These are phyloP conservation scores for Metschnikowia amazonensis DNA, from an alignment of 805 yeast genomes.

Conservation along the genomic window DNA sequence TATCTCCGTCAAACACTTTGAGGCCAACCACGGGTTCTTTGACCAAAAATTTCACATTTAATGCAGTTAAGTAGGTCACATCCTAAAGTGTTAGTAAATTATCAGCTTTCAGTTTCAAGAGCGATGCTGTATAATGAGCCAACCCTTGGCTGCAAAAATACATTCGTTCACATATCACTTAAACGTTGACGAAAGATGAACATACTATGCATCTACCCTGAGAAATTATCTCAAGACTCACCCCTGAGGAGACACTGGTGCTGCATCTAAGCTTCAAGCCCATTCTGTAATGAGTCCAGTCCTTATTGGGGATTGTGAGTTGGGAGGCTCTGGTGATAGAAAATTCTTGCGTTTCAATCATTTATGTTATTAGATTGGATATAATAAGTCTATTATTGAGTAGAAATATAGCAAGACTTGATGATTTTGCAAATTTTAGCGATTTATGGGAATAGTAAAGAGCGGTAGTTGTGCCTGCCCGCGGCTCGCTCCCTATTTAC, in stretches of 20 bases:
- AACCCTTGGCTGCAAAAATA: conserved; percentile 2
- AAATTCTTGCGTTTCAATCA: conserved; percentile 17
- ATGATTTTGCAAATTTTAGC: not conserved
- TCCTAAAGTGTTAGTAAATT: conserved; percentile 14
- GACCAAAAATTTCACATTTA: conserved; percentile 16
- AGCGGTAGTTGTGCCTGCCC: not conserved
- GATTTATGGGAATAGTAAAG: not conserved
- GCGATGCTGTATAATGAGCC: not conserved
- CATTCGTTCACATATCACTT: not conserved
- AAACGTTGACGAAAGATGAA: not conserved
- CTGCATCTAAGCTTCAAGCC: conserved; percentile 18
- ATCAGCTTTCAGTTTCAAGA: not conserved
- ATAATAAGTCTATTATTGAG: not conserved
- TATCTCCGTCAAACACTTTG: conserved; percentile 18
- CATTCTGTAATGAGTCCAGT: conserved; percentile 23
- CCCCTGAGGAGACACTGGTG: conserved; percentile 9
- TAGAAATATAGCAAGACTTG: not conserved
- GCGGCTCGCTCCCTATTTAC: not conserved
- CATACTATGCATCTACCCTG: conserved; percentile 20
- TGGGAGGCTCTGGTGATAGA: conserved; percentile 19
- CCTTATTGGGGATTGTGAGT: conserved; percentile 19
- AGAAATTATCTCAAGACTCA: conserved; percentile 14
- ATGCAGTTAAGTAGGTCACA: conserved; percentile 10
- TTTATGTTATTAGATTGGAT: not conserved
- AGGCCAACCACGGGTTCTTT: conserved; percentile 19